phyloP scores from a whole-genome alignment of 257 asterid genomes.

The Forsythia suspensa region DNA sequence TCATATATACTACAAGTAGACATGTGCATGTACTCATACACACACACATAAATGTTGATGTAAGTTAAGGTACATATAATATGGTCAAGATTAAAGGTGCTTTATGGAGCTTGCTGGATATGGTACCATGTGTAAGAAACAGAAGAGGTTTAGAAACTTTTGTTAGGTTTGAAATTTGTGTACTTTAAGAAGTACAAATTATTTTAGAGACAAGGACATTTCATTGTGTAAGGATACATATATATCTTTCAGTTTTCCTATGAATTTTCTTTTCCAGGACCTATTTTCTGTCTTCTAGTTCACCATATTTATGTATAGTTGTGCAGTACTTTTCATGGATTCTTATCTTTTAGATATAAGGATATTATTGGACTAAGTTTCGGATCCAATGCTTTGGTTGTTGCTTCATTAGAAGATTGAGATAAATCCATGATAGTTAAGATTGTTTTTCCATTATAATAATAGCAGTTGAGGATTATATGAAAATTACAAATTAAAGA shows the following conservation, averaged over 20 bases:
- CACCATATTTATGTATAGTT: neutral
- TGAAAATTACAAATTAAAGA: neutral
- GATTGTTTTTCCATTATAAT: neutral
- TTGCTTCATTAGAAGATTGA: neutral
- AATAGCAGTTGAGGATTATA: neutral
- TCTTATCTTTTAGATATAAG: neutral
- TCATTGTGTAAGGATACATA: neutral
- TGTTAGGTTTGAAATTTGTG: conserved; percentile 24
- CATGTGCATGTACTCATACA: neutral
- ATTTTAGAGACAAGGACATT: conserved; percentile 6
- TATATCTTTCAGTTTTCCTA: conserved; percentile 13
- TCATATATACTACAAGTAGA: neutral
- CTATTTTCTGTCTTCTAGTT: neutral
- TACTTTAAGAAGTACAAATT: conserved; percentile 23
- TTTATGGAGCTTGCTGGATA: conserved; percentile 20
- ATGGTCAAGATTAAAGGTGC: conserved; percentile 28
- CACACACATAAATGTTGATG: neutral
- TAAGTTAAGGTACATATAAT: conserved; percentile 18
- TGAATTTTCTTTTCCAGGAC: neutral
- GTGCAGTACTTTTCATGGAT: neutral
- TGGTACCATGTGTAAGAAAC: conserved; percentile 21
- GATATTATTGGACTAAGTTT: neutral
- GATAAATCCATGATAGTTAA: neutral
- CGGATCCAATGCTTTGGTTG: neutral
- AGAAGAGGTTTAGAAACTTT: conserved; percentile 12